These are phyloP conservation scores for Herpetomonas samuelpessoai DNA, from an alignment of 208 protist species.

Conservation along the genomic window DNA sequence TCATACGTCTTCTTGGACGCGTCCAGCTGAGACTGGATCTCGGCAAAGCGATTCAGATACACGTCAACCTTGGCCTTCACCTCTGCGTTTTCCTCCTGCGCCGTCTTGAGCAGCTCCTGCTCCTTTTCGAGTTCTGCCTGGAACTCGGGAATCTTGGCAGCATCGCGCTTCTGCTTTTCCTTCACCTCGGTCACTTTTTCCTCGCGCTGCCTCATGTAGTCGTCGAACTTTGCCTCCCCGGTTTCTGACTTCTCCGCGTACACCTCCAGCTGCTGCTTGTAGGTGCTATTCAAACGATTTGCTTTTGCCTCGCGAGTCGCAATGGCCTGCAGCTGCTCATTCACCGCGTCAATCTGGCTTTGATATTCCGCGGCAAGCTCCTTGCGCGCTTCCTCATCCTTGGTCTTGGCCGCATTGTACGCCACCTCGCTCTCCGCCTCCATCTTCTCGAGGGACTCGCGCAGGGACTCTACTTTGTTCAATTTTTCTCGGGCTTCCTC, in stretches of 20 bases:
- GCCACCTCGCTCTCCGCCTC: slow-evolving; percentile 41
- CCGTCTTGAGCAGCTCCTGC: slow-evolving; percentile 18
- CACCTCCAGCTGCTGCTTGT: slow-evolving; percentile 62
- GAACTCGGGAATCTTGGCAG: slow-evolving; percentile 36
- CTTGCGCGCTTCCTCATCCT: slow-evolving; percentile 39
- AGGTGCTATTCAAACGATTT: slow-evolving; percentile 27
- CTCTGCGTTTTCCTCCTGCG: slow-evolving; percentile 24
- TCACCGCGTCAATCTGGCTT: slow-evolving; percentile 38
- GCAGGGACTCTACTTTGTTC: slow-evolving; percentile 31
- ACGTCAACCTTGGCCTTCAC: slow-evolving; percentile 43
- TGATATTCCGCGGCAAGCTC: slow-evolving; percentile 37
- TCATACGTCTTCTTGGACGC: slow-evolving; percentile 56
- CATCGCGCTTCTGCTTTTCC: slow-evolving; percentile 30
- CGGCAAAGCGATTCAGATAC: slow-evolving; percentile 37
- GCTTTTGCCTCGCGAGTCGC: slow-evolving; percentile 34
- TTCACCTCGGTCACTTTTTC: slow-evolving; percentile 40
- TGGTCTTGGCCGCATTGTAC: slow-evolving; percentile 35
- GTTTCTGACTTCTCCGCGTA: slow-evolving; percentile 39
- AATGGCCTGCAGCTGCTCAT: slow-evolving; percentile 35
- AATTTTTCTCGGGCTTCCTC: slow-evolving; percentile 32
- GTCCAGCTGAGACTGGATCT: slow-evolving; percentile 47
- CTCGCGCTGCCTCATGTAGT: slow-evolving; percentile 45
- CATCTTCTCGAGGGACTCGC: slow-evolving; percentile 37
- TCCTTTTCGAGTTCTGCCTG: slow-evolving; percentile 34
- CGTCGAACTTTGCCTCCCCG: slow-evolving; percentile 45